Evolutionary conservation across 306 rosid species (phyloP).

Genomic region (Malus asiatica): DNA sequence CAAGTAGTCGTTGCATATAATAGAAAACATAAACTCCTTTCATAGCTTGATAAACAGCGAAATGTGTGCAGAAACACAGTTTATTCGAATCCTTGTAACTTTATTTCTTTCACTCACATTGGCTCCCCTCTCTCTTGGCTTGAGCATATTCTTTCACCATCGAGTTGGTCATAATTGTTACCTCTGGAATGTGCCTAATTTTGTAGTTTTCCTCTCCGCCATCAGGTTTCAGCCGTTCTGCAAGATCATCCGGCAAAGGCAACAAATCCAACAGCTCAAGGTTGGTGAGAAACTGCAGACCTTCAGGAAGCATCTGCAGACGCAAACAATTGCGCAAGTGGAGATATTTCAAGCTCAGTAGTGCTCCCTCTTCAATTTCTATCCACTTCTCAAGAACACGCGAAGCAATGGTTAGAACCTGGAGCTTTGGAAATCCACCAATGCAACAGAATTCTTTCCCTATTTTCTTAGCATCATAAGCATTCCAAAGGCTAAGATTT

Average conservation of each 20-base stretch:
- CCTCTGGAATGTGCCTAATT: slow-evolving; percentile 10
- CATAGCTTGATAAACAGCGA: not conserved
- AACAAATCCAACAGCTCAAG: slow-evolving; percentile 1
- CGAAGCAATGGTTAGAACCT: slow-evolving; percentile 20
- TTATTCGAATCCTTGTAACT: not conserved
- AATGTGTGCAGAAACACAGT: not conserved
- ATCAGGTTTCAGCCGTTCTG: slow-evolving; percentile 19
- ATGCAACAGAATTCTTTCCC: slow-evolving; percentile 11
- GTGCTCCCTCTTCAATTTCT: slow-evolving; percentile 20
- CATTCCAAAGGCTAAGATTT: slow-evolving; percentile 11
- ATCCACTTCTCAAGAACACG: slow-evolving; percentile 20
- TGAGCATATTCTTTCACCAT: no score
- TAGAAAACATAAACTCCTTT: not conserved
- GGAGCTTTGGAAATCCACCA: slow-evolving; percentile 20
- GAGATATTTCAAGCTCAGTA: slow-evolving; percentile 18
- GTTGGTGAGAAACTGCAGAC: slow-evolving; percentile 13
- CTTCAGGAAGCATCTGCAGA: slow-evolving; percentile 10
- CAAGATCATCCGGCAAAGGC: slow-evolving; percentile 13
- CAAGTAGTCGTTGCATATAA: no score
- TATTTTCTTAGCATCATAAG: slow-evolving; percentile 10
- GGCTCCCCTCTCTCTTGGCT: not conserved
- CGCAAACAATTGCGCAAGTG: slow-evolving; percentile 1
- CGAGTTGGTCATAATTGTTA: not conserved
- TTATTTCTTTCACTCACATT: not conserved
- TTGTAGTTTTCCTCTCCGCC: slow-evolving; percentile 16